These are phyloP conservation scores for Rubus parviflorus DNA, from an alignment of 306 rosid species.

Conservation along the genomic window DNA sequence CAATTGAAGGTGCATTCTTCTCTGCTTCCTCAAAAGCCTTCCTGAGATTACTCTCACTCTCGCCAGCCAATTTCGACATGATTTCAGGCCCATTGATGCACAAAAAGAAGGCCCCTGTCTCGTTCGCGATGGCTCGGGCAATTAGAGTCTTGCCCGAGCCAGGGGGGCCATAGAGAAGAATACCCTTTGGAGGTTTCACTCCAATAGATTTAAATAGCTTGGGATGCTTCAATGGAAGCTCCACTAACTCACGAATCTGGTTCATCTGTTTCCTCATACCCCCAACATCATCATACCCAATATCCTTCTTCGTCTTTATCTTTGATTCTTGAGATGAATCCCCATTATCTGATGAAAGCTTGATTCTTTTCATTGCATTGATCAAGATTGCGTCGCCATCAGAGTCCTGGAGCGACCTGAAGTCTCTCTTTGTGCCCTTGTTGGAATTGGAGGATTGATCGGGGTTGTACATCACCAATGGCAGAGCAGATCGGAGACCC, in stretches of 20 bases:
- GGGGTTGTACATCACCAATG: not conserved
- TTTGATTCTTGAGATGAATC: not conserved
- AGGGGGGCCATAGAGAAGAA: not conserved
- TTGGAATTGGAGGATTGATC: not conserved
- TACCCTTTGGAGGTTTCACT: slow-evolving; percentile 5
- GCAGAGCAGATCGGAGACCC: not conserved
- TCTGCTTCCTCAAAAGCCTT: slow-evolving; percentile 2
- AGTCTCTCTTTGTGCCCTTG: not conserved
- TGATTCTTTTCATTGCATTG: not conserved
- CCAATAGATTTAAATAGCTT: not conserved
- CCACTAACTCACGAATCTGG: slow-evolving; percentile 1
- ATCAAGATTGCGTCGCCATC: not conserved
- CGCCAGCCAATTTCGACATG: slow-evolving; percentile 2
- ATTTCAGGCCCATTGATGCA: not conserved
- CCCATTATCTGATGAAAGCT: not conserved
- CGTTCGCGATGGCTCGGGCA: not conserved
- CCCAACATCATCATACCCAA: not conserved
- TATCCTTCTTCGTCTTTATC: not conserved
- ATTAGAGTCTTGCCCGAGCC: not conserved
- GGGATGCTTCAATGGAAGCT: not conserved
- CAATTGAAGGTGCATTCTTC: not conserved
- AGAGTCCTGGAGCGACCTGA: not conserved
- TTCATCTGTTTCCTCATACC: not conserved
- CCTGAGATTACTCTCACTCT: slow-evolving; percentile 1
- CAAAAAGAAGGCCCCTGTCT: not conserved